phyloP scores from a whole-genome alignment of 2,329 filamentous ascomycete species.

The Rhytidhysteron rufulum region DNA sequence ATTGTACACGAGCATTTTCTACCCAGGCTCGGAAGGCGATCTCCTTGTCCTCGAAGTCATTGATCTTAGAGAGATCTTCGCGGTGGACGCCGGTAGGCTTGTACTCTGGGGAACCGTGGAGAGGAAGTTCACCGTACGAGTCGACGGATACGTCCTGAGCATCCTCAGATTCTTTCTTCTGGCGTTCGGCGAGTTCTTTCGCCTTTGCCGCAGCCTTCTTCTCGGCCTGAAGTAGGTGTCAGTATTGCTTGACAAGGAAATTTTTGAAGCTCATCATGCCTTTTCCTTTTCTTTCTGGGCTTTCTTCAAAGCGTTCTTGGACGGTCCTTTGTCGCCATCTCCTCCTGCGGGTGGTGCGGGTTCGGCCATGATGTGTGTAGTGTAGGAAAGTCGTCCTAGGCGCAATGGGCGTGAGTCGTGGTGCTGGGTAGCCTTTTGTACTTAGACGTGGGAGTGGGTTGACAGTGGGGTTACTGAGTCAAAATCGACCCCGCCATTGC shows the following conservation, averaged over 20 bases:
- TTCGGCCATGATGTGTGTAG: no score
- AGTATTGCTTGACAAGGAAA: conserved; percentile 5
- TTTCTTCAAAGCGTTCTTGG: conserved; percentile 42
- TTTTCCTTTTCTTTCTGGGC: conserved; percentile 40
- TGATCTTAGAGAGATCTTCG: conserved; percentile 52
- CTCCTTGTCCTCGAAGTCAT: conserved; percentile 36
- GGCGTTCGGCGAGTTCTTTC: conserved; percentile 49
- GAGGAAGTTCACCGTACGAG: conserved; percentile 72
- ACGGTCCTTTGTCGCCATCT: no score
- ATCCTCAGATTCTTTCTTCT: conserved; percentile 60
- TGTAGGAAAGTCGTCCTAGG: no score
- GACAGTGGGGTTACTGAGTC: no score
- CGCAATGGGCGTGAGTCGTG: no score
- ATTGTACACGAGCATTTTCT: conserved; percentile 83
- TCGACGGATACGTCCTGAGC: conserved; percentile 65
- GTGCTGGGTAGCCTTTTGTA: no score
- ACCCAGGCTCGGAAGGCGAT: conserved; percentile 77
- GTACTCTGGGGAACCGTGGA: conserved; percentile 51
- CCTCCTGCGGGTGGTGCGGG: no score
- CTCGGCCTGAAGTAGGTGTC: conserved; percentile 27
- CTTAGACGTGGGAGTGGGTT: no score
- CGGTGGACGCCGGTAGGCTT: conserved; percentile 53
- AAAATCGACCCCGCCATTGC: no score
- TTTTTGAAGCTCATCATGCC: conserved; percentile 12
- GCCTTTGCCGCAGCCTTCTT: conserved; percentile 39